Evolutionary conservation across 202 grass and related monocot genomes (phyloP), one percentile per base, ranked within the genome.

Genomic region (Miscanthus sacchariflorus): DNA sequence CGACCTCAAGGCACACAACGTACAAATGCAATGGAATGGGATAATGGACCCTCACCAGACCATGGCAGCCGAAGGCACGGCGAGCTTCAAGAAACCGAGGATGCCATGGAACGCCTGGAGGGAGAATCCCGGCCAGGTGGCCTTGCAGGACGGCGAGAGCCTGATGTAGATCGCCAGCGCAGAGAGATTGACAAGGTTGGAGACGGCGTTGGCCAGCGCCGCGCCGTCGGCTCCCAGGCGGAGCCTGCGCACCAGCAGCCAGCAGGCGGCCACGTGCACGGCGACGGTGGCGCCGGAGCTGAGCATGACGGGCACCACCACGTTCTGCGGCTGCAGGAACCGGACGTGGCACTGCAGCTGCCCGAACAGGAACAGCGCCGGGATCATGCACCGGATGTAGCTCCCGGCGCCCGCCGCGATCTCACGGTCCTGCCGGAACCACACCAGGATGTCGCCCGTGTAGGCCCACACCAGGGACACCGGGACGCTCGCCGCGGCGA

Each of bases 311-410:
- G 90, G 90, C 80, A 88, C 73, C 27, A 92, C 93, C 12, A 90
- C 80, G 67, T 92, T 95, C 81, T 92, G 93, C 7, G 90, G 78
- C 73, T 92, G 93, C 48, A 95, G 82, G 87, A 95, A 95, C n/a
- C 85, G 74, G 43, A 83, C 83, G 49, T 90, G 93, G 74, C 93
- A 92, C 56, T 95, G 90, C 23, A 95, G 82, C 71, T 87, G 79
- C 4, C 93, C 90, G 19, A 82, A 90, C 24, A 86, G 79, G 74
- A 95, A 89, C 46, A 95, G 46, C 27, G 82, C 84, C 0, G 93
- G 90, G 81, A 92, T 85, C 83, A 92, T 63, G 85, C 93, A 90
- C 83, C 89, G 90, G 61, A 86, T 76, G 64, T 92, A 92, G 7
- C 73, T 18, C 1, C 93, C 93, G 9, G 93, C n/a, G 36, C 75